These are phyloP conservation scores for Rhodotorula mucilaginosa DNA, from an alignment of 1,284 basidiomycete genomes.

Conservation along the genomic window DNA sequence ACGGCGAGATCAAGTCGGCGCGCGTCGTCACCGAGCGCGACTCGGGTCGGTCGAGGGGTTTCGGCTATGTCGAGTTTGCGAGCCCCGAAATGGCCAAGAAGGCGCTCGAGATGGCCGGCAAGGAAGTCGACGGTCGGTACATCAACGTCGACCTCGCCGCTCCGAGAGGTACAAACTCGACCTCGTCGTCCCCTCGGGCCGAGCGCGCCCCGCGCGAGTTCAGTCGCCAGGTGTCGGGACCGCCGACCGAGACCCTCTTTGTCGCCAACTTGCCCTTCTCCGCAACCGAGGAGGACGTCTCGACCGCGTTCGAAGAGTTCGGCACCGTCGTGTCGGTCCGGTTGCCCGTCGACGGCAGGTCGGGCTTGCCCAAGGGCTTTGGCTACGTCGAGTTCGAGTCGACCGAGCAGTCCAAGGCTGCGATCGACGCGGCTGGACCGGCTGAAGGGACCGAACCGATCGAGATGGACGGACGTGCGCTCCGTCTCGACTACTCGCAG, in stretches of 20 bases:
- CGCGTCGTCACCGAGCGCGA: slow-evolving; percentile 89
- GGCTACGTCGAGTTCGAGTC: slow-evolving; percentile 85
- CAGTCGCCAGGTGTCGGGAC: slow-evolving; percentile 56
- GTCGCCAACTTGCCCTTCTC: slow-evolving; percentile 86
- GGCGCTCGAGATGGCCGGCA: slow-evolving; percentile 71
- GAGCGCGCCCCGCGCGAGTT: slow-evolving; percentile 54
- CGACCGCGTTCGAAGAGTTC: slow-evolving; percentile 87
- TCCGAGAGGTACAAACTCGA: slow-evolving; percentile 61
- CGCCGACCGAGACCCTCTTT: slow-evolving; percentile 71
- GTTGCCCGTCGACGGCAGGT: slow-evolving; percentile 88
- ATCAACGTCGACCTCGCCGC: slow-evolving; percentile 82
- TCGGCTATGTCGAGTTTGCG: slow-evolving; percentile 90
- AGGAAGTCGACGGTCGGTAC: slow-evolving; percentile 86
- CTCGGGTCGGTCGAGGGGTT: slow-evolving; percentile 81
- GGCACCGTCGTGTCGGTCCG: slow-evolving; percentile 72
- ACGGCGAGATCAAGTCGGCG: slow-evolving; percentile 82
- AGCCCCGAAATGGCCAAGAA: slow-evolving; percentile 64
- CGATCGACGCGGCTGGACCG: slow-evolving; percentile 58
- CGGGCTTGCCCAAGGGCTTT: slow-evolving; percentile 89
- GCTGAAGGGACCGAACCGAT: slow-evolving; percentile 58
- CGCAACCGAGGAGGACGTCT: slow-evolving; percentile 78
- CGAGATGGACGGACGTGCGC: slow-evolving; percentile 76
- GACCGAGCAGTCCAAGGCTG: slow-evolving; percentile 75
- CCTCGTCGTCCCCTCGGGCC: slow-evolving; percentile 58
- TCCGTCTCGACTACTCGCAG: slow-evolving; percentile 87